These are phyloP conservation scores for Knoxdaviesia capensis DNA, from an alignment of 2,329 filamentous ascomycete species.

Conservation along the genomic window DNA sequence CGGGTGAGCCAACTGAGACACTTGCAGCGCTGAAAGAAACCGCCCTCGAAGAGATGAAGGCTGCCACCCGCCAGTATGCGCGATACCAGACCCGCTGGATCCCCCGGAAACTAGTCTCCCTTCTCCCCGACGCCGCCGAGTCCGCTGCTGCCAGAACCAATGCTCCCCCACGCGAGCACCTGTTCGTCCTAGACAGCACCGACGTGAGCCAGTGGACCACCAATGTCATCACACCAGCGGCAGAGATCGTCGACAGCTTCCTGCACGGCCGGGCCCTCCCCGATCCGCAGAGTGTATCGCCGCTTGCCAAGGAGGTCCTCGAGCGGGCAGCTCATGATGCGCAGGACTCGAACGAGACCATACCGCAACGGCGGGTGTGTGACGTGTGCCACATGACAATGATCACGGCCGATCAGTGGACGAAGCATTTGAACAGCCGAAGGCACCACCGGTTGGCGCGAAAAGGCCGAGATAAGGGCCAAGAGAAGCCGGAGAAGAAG, in stretches of 20 bases:
- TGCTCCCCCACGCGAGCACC: constrained; percentile 11
- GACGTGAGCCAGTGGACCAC: constrained; percentile 39
- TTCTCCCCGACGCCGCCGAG: constrained; percentile 31
- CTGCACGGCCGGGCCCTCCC: constrained; percentile 35
- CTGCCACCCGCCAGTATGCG: constrained; percentile 73
- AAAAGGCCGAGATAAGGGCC: too few species aligned
- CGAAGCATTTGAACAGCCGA: constrained; percentile 16
- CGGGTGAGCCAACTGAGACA: constrained; percentile 5
- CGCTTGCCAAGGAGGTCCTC: constrained; percentile 31
- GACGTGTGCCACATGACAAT: constrained; percentile 49
- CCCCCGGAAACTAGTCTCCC: constrained; percentile 56
- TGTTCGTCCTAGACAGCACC: constrained; percentile 71
- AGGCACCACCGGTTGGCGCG: constrained; percentile 14
- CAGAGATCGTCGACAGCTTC: constrained; percentile 40
- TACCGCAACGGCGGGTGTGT: constrained; percentile 41
- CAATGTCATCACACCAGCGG: constrained; percentile 45
- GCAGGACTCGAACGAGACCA: constrained; percentile 14
- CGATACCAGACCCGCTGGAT: constrained; percentile 78
- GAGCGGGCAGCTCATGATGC: constrained; percentile 12
- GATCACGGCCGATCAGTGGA: constrained; percentile 30
- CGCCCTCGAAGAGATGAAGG: constrained; percentile 58
- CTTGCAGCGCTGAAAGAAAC: constrained; percentile 22
- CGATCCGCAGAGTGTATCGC: constrained; percentile 24
- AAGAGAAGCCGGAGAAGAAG: too few species aligned
- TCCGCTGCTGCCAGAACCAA: too few species aligned